Conservation (phyloP, 805 yeast genomes). For the Myxozyma sirexii region DNA sequence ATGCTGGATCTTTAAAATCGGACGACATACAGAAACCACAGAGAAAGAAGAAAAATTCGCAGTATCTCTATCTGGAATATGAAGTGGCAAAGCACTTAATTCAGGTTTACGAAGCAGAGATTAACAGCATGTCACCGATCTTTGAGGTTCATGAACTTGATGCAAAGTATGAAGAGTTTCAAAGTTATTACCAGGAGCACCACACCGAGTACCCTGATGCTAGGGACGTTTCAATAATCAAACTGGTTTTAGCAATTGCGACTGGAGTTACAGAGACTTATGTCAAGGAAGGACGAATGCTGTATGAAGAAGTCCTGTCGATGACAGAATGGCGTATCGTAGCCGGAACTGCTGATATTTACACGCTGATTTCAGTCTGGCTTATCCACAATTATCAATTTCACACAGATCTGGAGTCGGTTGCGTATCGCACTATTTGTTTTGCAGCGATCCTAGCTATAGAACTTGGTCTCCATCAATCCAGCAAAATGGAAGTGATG, state of each 20-base stretch:
- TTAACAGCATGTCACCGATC: slow-evolving; percentile 38
- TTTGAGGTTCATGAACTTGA: slow-evolving; percentile 33
- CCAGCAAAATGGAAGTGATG: slow-evolving; percentile 21
- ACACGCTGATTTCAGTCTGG: slow-evolving; percentile 23
- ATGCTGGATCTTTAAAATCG: slow-evolving; percentile 3
- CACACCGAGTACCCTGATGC: slow-evolving; percentile 1
- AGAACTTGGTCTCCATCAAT: slow-evolving; percentile 37
- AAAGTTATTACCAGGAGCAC: not conserved
- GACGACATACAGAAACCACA: slow-evolving; percentile 1
- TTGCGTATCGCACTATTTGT: slow-evolving; percentile 36
- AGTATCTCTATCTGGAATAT: slow-evolving; percentile 17
- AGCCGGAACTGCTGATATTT: slow-evolving; percentile 29
- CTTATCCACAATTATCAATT: slow-evolving; percentile 38
- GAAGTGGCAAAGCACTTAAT: slow-evolving; percentile 25
- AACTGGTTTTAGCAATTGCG: slow-evolving; percentile 35
- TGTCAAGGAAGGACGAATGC: slow-evolving; percentile 24
- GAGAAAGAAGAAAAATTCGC: not conserved
- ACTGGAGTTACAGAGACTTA: slow-evolving; percentile 24
- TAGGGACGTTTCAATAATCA: slow-evolving; percentile 21
- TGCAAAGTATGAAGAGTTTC: slow-evolving; percentile 29
- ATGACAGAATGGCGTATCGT: slow-evolving; percentile 23
- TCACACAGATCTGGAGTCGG: slow-evolving; percentile 35
- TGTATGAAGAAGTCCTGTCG: slow-evolving; percentile 33
- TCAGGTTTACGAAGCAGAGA: slow-evolving; percentile 35
- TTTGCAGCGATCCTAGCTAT: slow-evolving; percentile 32